Evolutionary conservation across 2,329 filamentous ascomycete species (phyloP).

Genomic region (Paraconiothyrium brasiliense): DNA sequence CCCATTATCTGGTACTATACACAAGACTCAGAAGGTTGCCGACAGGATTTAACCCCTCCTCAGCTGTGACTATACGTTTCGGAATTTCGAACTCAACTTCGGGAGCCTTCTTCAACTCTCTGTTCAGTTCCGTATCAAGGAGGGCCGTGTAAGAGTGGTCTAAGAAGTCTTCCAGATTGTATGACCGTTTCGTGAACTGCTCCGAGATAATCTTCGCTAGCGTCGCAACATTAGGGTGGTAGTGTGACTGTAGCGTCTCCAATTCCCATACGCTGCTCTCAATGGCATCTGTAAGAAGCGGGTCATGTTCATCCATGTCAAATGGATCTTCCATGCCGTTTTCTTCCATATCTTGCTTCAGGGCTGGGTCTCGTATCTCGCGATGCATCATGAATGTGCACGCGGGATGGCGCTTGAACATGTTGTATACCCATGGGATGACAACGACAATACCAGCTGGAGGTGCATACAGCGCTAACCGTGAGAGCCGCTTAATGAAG

Average conservation of each 20-base stretch:
- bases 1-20: slow-evolving; percentile 27
- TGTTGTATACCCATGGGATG: slow-evolving; percentile 94
- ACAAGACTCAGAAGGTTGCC: slow-evolving; percentile 46
- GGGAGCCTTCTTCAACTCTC: slow-evolving; percentile 84
- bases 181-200: slow-evolving; percentile 95
- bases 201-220: slow-evolving; percentile 93
- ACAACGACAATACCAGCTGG: slow-evolving; percentile 89
- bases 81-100: slow-evolving; percentile 96
- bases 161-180: slow-evolving; percentile 96
- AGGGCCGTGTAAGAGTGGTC: slow-evolving; percentile 93
- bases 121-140: slow-evolving; percentile 82
- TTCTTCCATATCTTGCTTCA: slow-evolving; percentile 67
- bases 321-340: slow-evolving; percentile 79
- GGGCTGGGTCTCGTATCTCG: slow-evolving; percentile 67
- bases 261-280: slow-evolving; percentile 97
- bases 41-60: slow-evolving; percentile 42
- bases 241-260: slow-evolving; percentile 88
- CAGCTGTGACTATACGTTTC: slow-evolving; percentile 74
- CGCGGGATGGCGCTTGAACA: slow-evolving; percentile 86
- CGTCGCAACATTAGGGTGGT: slow-evolving; percentile 95
- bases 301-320: slow-evolving; percentile 76
- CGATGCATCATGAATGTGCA: slow-evolving; percentile 98
- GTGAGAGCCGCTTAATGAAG: slow-evolving; percentile 92
- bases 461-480: slow-evolving; percentile 85
- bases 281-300: slow-evolving; percentile 85